Base-by-base conservation (phyloP, 176 grass and related monocot genomes). In the Phragmites australis region DNA sequence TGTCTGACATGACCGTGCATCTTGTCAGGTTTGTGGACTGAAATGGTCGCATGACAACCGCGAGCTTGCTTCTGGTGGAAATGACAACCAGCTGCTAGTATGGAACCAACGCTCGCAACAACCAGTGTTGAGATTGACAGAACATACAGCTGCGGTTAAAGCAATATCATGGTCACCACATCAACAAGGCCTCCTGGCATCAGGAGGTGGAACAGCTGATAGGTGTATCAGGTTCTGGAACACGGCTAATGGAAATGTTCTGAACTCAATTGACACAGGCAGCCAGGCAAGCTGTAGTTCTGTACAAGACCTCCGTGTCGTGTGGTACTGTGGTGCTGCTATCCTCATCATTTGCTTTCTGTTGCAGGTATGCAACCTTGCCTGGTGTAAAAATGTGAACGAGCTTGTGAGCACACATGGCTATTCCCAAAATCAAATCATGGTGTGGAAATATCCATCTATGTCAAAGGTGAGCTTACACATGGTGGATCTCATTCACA, bases 371-470 rank as follows among this genome's bases (percentile, higher is more conserved):
- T 98, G 96, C 48, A 98, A 98, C 81, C 86, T 98, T 50, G 92
- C 92, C 29, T 98, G 96, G 96, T 94, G 92, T 66, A 98, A 98
- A 75, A 98, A 94, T 65, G 90, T 92, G 37, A 98, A 94, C 81
- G 96, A 98, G 72, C 42, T 98, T 12, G 96, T 98, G 45, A 98
- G 96, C 75, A 98, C 96, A 49, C 96, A 98, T 79, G 96, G 96
- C 17, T 98, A 98, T 73, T 98, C 96, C 15, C 90, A 98, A 71
- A 98, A 98, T 58, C 92, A 98, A 84, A 98, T 98, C 72, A 98
- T 98, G 96, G 92, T 98, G 75, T 98, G 96, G 96, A 98, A 95
- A 72, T 98, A 98, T 73, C 96, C 96, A 78, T 94, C 92, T 3
- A 91, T 98, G 88, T 83, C 82, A 66, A 98, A 94, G 92, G 96